Conservation (phyloP, 345 rosid species). For the Salix udensis region DNA sequence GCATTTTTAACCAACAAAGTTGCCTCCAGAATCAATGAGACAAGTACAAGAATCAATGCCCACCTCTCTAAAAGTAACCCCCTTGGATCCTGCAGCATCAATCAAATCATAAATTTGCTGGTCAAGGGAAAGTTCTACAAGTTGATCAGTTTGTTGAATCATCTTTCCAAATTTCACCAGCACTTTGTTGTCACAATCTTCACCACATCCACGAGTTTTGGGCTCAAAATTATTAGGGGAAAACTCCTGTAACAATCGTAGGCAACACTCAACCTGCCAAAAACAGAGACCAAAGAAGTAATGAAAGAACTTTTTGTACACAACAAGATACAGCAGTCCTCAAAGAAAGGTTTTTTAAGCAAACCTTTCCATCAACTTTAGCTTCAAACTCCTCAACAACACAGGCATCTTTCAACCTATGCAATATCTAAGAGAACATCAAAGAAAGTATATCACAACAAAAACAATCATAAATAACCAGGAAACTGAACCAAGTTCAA, state of each 20-base stretch:
- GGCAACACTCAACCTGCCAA: slow-evolving; percentile 62
- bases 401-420: slow-evolving; percentile 71
- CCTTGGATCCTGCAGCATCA: slow-evolving; percentile 69
- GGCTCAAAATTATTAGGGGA: slow-evolving; percentile 40
- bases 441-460: background rate
- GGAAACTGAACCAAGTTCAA: background rate
- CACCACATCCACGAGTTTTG: slow-evolving; percentile 10
- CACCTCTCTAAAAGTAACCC: slow-evolving; percentile 73
- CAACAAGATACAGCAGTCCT: background rate
- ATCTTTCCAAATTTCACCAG: slow-evolving; percentile 66
- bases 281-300: slow-evolving; percentile 1
- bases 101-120: slow-evolving; percentile 85
- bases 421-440: slow-evolving; percentile 47
- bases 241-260: slow-evolving; percentile 52
- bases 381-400: slow-evolving; percentile 73
- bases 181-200: slow-evolving; percentile 35
- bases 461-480: background rate
- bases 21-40: background rate
- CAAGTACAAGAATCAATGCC: slow-evolving; percentile 10
- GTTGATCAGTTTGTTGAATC: slow-evolving; percentile 53
- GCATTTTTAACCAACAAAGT: background rate
- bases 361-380: slow-evolving; percentile 72
- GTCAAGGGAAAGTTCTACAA: slow-evolving; percentile 74
- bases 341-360: background rate
- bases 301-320: background rate